These are phyloP conservation scores for Metschnikowia hibisci DNA, from an alignment of 805 yeast genomes.

Conservation along the genomic window DNA sequence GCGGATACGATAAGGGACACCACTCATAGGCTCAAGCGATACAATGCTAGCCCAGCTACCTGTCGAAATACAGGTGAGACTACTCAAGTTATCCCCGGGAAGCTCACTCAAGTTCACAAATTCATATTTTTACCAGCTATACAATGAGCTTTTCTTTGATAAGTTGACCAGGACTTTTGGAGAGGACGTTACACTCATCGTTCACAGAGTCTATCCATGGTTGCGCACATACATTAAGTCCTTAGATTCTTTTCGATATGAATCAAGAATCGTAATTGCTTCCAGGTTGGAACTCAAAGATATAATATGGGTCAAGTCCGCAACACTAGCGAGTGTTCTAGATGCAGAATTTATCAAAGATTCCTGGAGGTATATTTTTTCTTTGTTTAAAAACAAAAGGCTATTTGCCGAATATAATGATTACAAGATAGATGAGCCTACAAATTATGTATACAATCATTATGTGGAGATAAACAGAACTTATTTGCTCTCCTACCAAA, in stretches of 20 bases:
- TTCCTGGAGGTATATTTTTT: slow-evolving; percentile 53
- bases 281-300: slow-evolving; percentile 26
- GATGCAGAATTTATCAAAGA: slow-evolving; percentile 36
- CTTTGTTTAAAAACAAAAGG: slow-evolving; percentile 48
- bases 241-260: slow-evolving; percentile 33
- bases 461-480: slow-evolving; percentile 48
- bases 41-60: slow-evolving; percentile 30
- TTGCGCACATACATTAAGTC: slow-evolving; percentile 34
- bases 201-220: slow-evolving; percentile 37
- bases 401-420: slow-evolving; percentile 47
- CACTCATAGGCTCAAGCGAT: background rate
- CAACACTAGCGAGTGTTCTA: background rate
- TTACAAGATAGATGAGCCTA: slow-evolving; percentile 46
- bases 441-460: slow-evolving; percentile 40
- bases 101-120: slow-evolving; percentile 33
- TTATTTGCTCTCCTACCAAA: slow-evolving; percentile 44
- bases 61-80: slow-evolving; percentile 38
- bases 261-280: slow-evolving; percentile 26
- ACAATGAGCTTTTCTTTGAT: slow-evolving; percentile 47
- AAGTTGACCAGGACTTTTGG: slow-evolving; percentile 37
- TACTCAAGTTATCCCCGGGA: slow-evolving; percentile 31
- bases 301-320: slow-evolving; percentile 7
- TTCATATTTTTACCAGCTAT: slow-evolving; percentile 44
- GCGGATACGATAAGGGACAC: slow-evolving; percentile 5
- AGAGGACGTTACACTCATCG: slow-evolving; percentile 28